Percentiles rank a stretch among this genome's conserved stretches.
These are phyloP conservation scores for Phlyctochytrium arcticum DNA, from an alignment of 192 early-diverging fungal genomes.

Conservation along the genomic window DNA sequence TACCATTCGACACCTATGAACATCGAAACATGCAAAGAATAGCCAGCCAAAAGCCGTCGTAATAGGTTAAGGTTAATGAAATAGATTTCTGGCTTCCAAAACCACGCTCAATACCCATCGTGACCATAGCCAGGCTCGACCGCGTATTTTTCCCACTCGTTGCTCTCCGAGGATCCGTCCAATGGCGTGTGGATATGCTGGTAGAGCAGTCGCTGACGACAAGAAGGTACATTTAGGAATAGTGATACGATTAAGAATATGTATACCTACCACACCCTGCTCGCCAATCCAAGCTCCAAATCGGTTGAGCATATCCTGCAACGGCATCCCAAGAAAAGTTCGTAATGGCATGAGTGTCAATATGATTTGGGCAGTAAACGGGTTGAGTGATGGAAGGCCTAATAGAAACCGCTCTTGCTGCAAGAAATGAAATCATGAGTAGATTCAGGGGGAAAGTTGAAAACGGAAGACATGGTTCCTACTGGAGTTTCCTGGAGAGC, in stretches of 20 bases:
- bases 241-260: not conserved
- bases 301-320: not conserved
- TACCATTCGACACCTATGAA: too few species aligned
- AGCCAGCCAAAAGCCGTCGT: too few species aligned
- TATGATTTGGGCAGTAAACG: slow-evolving; percentile 28
- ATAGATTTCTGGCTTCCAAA: too few species aligned
- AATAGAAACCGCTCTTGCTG: slow-evolving; percentile 34
- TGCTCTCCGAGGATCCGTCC: too few species aligned
- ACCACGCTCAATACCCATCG: too few species aligned
- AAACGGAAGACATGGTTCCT: not conserved
- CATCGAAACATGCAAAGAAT: too few species aligned
- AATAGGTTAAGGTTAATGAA: too few species aligned
- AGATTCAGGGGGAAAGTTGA: not conserved
- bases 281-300: not conserved
- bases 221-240: not conserved
- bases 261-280: not conserved
- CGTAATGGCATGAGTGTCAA: slow-evolving; percentile 9
- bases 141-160: too few species aligned
- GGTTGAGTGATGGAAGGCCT: slow-evolving; percentile 24
- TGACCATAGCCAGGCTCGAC: too few species aligned
- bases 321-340: slow-evolving; percentile 4
- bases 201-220: not conserved
- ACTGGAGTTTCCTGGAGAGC: slow-evolving; percentile 13
- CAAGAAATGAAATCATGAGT: not conserved
- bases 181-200: not conserved